Conservation (phyloP, 176 grass and related monocot genomes). For the Pontederia paniculata region DNA sequence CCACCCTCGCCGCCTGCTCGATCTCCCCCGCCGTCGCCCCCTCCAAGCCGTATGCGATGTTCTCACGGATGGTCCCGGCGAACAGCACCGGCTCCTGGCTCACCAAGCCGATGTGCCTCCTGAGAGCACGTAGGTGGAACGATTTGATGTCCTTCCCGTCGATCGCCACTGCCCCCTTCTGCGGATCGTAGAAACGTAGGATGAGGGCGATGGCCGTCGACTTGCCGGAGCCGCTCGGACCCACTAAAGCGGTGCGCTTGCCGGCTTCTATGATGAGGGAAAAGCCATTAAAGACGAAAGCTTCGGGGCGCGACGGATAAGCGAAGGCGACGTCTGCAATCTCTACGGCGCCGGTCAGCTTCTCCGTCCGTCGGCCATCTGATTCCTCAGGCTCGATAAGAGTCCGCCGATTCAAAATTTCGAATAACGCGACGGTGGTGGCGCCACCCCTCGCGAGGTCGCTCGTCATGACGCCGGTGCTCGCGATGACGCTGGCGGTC, state of each 20-base stretch:
- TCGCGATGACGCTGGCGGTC: conserved; percentile 79
- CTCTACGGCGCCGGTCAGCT: conserved; percentile 53
- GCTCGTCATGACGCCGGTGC: conserved; percentile 80
- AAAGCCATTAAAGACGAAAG: conserved; percentile 71
- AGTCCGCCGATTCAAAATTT: conserved; percentile 54
- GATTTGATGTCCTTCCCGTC: conserved; percentile 63
- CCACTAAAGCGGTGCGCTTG: conserved; percentile 72
- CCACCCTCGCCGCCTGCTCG: conserved; percentile 58
- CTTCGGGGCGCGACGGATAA: conserved; percentile 55
- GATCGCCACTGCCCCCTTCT: conserved; percentile 46
- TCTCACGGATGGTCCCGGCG: conserved; percentile 57
- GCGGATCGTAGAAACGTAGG: conserved; percentile 76
- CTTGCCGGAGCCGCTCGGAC: conserved; percentile 88
- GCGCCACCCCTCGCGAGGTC: conserved; percentile 82
- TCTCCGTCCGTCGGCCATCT: conserved; percentile 44
- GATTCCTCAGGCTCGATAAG: conserved; percentile 64
- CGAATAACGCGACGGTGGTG: conserved; percentile 61
- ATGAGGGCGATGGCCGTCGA: conserved; percentile 82
- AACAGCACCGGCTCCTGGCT: conserved; percentile 81
- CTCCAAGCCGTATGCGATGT: conserved; percentile 63
- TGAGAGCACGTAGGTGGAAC: conserved; percentile 51
- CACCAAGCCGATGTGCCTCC: conserved; percentile 63
- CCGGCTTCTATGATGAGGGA: conserved; percentile 59
- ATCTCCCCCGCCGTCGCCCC: conserved; percentile 49
- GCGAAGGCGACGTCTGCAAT: conserved; percentile 56